These are phyloP conservation scores for Setaria viridis DNA, from an alignment of 202 grass and related monocot genomes.

Conservation along the genomic window DNA sequence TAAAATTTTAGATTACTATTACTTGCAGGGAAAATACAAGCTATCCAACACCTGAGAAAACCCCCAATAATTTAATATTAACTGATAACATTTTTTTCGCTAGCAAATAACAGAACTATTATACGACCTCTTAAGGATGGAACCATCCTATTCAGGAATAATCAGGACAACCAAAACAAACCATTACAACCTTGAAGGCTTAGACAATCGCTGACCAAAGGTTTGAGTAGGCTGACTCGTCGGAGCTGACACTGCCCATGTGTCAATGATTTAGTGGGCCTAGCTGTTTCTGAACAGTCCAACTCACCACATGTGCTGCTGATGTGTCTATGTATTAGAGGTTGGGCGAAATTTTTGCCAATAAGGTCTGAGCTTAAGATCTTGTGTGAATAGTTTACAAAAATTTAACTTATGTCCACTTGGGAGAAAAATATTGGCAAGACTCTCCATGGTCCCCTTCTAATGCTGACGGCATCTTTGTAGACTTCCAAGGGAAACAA, in stretches of 20 bases:
- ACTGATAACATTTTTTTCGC: not conserved
- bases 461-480: not conserved
- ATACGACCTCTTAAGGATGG: not conserved
- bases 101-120: not conserved
- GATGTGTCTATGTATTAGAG: constrained; percentile 49
- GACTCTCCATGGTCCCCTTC: constrained; percentile 7
- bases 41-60: too few relatives aligned
- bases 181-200: not conserved
- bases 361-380: constrained; percentile 32
- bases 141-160: too few relatives aligned
- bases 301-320: constrained; percentile 26
- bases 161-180: not conserved
- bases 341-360: constrained; percentile 17
- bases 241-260: not conserved
- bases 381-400: constrained; percentile 17
- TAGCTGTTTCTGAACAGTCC: not conserved
- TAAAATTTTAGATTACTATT: not conserved
- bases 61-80: too few relatives aligned
- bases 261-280: too few relatives aligned
- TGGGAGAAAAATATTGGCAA: constrained; percentile 30
- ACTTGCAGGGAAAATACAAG: not conserved
- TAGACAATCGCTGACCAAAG: not conserved
- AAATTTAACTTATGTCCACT: not conserved
- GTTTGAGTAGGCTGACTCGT: not conserved
- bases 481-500: not conserved